Conservation (phyloP, 306 rosid genomes). For the Lathyrus oleraceus region DNA sequence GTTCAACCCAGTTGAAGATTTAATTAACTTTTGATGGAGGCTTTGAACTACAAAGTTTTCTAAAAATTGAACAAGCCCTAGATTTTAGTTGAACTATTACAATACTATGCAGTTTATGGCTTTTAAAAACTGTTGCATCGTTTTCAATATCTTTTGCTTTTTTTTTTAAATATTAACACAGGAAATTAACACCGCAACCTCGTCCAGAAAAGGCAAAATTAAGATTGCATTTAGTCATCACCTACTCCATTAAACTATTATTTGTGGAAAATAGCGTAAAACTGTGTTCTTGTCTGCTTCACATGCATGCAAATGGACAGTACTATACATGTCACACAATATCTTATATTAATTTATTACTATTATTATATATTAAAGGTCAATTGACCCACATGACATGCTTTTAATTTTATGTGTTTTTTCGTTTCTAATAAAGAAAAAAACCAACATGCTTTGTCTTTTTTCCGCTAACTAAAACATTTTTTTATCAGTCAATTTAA, state of each 20-base stretch:
- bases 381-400: slow-evolving; percentile 31
- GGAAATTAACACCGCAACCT: background rate
- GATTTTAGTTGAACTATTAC: background rate
- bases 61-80: background rate
- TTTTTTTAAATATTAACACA: background rate
- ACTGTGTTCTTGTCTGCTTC: slow-evolving; percentile 10
- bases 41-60: background rate
- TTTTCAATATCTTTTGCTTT: background rate
- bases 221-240: slow-evolving; percentile 6
- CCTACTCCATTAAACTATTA: slow-evolving; percentile 17
- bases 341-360: background rate
- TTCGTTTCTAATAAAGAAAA: background rate
- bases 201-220: background rate
- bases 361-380: background rate
- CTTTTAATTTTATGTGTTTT: background rate
- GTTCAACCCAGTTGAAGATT: background rate
- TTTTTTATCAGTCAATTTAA: background rate
- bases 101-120: background rate
- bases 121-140: background rate
- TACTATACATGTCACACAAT: background rate
- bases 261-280: background rate
- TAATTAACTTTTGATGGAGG: background rate
- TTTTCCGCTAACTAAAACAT: background rate
- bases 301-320: slow-evolving; percentile 29
- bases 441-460: slow-evolving; percentile 29